Percentiles rank a stretch among this genome's conserved stretches.
phyloP scores from a whole-genome alignment of 805 yeast species.

The Lipomyces lipofer region DNA sequence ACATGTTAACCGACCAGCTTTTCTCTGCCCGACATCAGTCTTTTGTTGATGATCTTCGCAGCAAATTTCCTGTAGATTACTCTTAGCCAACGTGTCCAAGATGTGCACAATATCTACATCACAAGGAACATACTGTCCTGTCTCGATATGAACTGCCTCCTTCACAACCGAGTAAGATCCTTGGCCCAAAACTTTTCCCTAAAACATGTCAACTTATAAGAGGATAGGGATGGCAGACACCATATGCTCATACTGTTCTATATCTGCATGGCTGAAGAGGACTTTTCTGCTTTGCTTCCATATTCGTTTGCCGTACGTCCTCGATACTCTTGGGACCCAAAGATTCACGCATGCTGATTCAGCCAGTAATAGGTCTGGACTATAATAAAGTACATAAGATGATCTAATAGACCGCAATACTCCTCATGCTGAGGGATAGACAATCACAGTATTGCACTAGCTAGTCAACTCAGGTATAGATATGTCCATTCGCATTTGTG shows the following conservation, averaged over 20 bases:
- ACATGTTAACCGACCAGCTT: conserved; percentile 43
- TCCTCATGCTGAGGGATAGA: too few relatives aligned
- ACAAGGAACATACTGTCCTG: conserved; percentile 38
- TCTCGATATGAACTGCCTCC: conserved; percentile 45
- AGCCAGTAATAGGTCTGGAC: too few relatives aligned
- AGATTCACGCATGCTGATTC: too few relatives aligned
- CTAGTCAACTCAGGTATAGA: too few relatives aligned
- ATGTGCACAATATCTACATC: not conserved
- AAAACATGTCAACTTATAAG: not conserved
- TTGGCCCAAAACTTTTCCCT: conserved; percentile 44
- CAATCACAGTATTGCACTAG: too few relatives aligned
- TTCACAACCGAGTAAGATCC: conserved; percentile 48
- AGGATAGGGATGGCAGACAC: not conserved
- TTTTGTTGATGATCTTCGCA: conserved; percentile 54
- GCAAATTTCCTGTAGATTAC: conserved; percentile 47
- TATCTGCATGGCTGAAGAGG: conserved; percentile 18
- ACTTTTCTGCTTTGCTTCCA: conserved; percentile 4
- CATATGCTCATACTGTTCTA: conserved; percentile 3
- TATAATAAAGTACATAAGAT: too few relatives aligned
- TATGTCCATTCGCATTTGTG: too few relatives aligned
- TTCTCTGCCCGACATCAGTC: conserved; percentile 55
- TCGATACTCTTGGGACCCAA: too few relatives aligned
- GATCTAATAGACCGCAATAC: too few relatives aligned
- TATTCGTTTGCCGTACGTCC: conserved; percentile 8
- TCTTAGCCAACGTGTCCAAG: conserved; percentile 35